Evolutionary conservation across 208 protist genomes (phyloP).

Genomic region (Borovskyia barvae): DNA sequence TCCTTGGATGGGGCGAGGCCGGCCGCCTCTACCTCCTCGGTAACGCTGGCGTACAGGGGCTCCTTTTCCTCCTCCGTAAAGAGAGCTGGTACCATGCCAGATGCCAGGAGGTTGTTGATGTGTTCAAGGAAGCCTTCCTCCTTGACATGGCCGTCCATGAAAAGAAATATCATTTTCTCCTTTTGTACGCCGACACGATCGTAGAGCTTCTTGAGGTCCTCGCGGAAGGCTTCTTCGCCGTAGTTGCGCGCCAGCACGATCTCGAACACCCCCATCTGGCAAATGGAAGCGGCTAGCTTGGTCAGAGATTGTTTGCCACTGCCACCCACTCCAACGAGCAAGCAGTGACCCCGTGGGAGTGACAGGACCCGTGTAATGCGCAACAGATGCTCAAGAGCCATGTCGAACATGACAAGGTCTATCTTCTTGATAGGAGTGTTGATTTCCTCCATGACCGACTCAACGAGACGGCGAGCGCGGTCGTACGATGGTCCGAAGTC

Average conservation of each 20-base stretch:
- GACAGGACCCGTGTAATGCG: conserved; percentile 96
- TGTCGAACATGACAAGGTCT: conserved; percentile 98
- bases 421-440: conserved; percentile 91
- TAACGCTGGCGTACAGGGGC: conserved; percentile 89
- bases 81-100: conserved; percentile 97
- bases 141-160: conserved; percentile 98
- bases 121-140: conserved; percentile 98
- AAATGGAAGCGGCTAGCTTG: conserved; percentile 92
- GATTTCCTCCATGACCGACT: conserved; percentile 94
- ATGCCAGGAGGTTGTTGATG: conserved; percentile 99
- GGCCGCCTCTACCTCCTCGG: conserved; percentile 83
- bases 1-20: conserved; percentile 94
- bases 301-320: conserved; percentile 98
- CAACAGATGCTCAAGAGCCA: conserved; percentile 97
- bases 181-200: conserved; percentile 89
- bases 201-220: conserved; percentile 98
- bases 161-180: conserved; percentile 97
- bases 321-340: conserved; percentile 98
- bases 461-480: conserved; percentile 83
- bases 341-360: conserved; percentile 95
- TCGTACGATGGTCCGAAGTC: conserved; percentile 88
- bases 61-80: conserved; percentile 98
- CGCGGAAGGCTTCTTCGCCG: conserved; percentile 96
- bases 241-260: conserved; percentile 97
- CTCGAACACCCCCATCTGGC: conserved; percentile 95